phyloP scores from a whole-genome alignment of 257 asterid species.

The Solanum pinnatisectum region DNA sequence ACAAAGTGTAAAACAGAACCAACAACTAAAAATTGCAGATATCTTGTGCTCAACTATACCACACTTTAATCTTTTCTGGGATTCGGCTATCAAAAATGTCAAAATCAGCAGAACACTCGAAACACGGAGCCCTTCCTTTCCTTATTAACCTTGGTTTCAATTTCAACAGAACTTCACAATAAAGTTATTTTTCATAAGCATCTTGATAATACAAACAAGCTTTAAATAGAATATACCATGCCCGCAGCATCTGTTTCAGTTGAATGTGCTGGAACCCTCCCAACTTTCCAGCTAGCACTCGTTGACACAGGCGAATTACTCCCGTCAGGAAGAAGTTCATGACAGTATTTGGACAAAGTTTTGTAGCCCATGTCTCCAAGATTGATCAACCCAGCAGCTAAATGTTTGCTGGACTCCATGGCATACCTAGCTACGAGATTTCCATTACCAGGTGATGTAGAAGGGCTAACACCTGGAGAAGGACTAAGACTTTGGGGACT shows the following conservation, averaged over 20 bases:
- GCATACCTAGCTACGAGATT: constrained; percentile 44
- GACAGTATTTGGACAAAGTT: constrained; percentile 38
- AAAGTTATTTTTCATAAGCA: background rate
- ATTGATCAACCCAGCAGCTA: constrained; percentile 41
- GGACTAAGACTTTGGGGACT: constrained; percentile 49
- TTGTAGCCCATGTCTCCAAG: constrained; percentile 41
- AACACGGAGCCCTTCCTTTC: background rate
- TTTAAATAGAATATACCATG: constrained; percentile 11
- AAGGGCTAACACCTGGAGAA: constrained; percentile 51
- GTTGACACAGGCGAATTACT: constrained; percentile 26
- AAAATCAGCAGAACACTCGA: background rate
- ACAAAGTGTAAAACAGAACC: background rate
- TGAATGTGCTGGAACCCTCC: constrained; percentile 23
- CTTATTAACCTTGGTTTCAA: background rate
- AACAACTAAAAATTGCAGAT: background rate
- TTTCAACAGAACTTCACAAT: background rate
- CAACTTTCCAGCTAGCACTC: constrained; percentile 30
- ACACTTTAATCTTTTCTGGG: background rate
- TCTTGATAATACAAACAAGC: background rate
- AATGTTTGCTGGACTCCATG: constrained; percentile 43
- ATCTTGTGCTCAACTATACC: background rate
- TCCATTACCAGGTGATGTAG: constrained; percentile 45
- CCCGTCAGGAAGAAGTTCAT: constrained; percentile 41
- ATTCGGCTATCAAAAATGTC: background rate
- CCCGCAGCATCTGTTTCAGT: constrained; percentile 38